Conservation (phyloP, 2,329 filamentous ascomycete genomes). For the Penicillium sp. region DNA sequence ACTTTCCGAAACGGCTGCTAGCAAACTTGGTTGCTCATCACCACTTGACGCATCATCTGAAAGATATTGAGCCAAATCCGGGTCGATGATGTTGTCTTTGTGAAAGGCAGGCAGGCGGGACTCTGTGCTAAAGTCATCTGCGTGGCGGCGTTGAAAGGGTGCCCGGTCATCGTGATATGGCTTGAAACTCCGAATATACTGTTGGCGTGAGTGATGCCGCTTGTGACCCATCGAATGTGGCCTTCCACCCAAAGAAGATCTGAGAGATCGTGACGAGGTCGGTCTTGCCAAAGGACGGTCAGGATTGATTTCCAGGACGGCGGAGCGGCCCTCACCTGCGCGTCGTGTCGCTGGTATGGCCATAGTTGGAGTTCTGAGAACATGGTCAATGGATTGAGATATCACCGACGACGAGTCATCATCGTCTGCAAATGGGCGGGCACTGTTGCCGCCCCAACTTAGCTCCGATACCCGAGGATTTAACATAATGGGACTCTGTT, state of each 20-base stretch:
- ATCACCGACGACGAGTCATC: conserved; percentile 48
- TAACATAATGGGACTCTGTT: conserved; percentile 61
- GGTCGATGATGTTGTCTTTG: conserved; percentile 97
- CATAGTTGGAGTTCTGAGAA: conserved; percentile 59
- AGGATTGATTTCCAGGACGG: conserved; percentile 84
- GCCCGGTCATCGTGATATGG: conserved; percentile 73
- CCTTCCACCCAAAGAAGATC: conserved; percentile 67
- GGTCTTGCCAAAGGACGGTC: conserved; percentile 78
- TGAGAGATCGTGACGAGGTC: conserved; percentile 87
- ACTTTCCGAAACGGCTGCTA: conserved; percentile 69
- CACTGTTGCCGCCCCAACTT: conserved; percentile 49
- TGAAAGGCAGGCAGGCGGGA: conserved; percentile 86
- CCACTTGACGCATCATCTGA: conserved; percentile 92
- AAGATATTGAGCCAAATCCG: conserved; percentile 90
- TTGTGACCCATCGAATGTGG: conserved; percentile 81
- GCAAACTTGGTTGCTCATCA: conserved; percentile 86
- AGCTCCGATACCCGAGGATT: conserved; percentile 63
- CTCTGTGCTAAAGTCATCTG: conserved; percentile 66
- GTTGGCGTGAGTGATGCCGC: conserved; percentile 84
- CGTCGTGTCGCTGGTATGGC: conserved; percentile 65
- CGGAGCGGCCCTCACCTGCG: conserved; percentile 74
- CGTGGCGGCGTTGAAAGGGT: conserved; percentile 77
- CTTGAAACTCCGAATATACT: conserved; percentile 75
- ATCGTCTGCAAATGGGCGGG: conserved; percentile 47
- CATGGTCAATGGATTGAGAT: conserved; percentile 49